Evolutionary conservation across 441 rosid genomes (phyloP).

Genomic region (Croton setiger): DNA sequence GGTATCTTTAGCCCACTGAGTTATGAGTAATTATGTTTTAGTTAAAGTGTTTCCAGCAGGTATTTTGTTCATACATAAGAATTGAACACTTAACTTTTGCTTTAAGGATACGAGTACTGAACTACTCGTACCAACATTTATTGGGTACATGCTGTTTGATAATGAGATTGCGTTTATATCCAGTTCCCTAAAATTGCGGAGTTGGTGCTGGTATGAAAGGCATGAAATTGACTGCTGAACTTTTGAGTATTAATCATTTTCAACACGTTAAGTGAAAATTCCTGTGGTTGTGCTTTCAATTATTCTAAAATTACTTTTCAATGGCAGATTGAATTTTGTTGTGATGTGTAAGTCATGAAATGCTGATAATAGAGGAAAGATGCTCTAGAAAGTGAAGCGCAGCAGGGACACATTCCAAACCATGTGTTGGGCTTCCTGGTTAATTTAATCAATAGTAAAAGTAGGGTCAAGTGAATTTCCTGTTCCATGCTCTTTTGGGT

Average conservation of each 20-base stretch:
- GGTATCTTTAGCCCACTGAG: no score
- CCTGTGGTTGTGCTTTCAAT: neutral
- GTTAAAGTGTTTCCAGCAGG: no score
- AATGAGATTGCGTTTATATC: neutral
- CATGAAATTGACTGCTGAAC: neutral
- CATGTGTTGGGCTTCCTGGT: slow-evolving; percentile 19
- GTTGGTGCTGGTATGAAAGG: neutral
- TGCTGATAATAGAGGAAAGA: slow-evolving; percentile 9
- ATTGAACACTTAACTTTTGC: no score
- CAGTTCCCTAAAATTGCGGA: neutral
- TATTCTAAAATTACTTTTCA: neutral
- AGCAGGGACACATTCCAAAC: slow-evolving; percentile 12
- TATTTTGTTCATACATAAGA: no score
- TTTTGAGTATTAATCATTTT: neutral
- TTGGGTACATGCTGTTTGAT: neutral
- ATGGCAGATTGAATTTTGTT: neutral
- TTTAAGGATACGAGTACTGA: no score
- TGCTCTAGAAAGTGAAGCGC: slow-evolving; percentile 9
- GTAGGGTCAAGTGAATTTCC: slow-evolving; percentile 24
- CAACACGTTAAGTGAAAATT: neutral
- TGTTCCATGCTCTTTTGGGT: slow-evolving; percentile 17
- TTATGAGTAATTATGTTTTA: no score
- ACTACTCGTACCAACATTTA: no score
- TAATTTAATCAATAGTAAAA: neutral
- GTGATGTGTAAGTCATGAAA: neutral